These are phyloP conservation scores for Lentinula boryana DNA, from an alignment of 768 basidiomycete species.

Conservation along the genomic window DNA sequence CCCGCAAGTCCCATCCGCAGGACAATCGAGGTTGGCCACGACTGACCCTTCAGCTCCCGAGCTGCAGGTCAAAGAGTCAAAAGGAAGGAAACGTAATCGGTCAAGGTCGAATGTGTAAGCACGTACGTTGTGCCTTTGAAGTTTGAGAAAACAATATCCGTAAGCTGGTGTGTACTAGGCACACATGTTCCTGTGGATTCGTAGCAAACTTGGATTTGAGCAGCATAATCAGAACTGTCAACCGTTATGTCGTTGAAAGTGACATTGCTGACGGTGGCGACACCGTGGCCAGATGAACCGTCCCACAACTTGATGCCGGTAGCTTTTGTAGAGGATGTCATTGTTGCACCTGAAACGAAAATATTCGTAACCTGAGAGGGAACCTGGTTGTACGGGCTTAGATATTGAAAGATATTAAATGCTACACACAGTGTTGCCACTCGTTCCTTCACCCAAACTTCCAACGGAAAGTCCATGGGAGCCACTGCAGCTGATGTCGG, in stretches of 20 bases:
- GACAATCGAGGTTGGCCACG: slow-evolving; percentile 23
- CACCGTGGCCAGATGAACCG: slow-evolving; percentile 20
- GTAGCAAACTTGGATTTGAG: slow-evolving; percentile 26
- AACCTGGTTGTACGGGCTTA: not conserved
- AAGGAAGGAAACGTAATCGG: not conserved
- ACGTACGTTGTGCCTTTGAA: slow-evolving; percentile 23
- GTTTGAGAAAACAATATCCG: slow-evolving; percentile 18
- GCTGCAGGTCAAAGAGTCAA: not conserved
- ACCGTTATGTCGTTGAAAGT: slow-evolving; percentile 22
- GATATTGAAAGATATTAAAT: not conserved
- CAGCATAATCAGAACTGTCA: slow-evolving; percentile 25
- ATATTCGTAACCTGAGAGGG: slow-evolving; percentile 19
- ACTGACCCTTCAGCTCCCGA: slow-evolving; percentile 15
- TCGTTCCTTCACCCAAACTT: slow-evolving; percentile 16
- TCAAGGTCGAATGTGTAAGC: not conserved
- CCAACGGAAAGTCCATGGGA: slow-evolving; percentile 26
- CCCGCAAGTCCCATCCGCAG: slow-evolving; percentile 18
- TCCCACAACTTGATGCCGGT: slow-evolving; percentile 26
- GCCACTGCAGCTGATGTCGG: slow-evolving; percentile 23
- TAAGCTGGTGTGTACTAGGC: slow-evolving; percentile 18
- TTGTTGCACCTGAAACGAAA: slow-evolving; percentile 20
- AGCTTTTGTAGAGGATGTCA: slow-evolving; percentile 25
- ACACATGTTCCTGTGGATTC: slow-evolving; percentile 18
- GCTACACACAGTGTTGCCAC: slow-evolving; percentile 5
- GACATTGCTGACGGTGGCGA: slow-evolving; percentile 24